Evolutionary conservation across 2,329 filamentous ascomycete species (phyloP).

Genomic region (Phyllosticta citriasiana): DNA sequence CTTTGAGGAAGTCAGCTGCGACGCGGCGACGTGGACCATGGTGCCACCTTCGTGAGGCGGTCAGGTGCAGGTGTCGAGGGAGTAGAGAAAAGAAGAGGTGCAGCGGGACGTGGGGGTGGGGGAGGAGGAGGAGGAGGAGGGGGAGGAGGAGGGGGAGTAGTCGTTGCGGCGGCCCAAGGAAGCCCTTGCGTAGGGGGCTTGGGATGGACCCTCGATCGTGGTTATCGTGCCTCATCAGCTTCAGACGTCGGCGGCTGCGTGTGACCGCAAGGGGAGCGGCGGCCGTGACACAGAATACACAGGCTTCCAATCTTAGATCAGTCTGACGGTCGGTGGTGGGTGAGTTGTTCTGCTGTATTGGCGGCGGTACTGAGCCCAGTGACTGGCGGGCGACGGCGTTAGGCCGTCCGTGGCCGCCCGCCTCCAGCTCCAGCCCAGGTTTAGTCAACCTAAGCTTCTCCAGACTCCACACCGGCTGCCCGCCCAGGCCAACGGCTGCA

Average conservation of each 20-base stretch:
- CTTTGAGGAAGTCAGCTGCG: conserved; percentile 71
- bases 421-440: not conserved
- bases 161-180: not conserved
- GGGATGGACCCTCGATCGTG: not conserved
- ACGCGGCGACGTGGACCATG: conserved; percentile 52
- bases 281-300: not conserved
- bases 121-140: not conserved
- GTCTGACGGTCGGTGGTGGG: not conserved
- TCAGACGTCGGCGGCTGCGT: not conserved
- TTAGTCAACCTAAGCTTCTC: not conserved
- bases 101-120: not conserved
- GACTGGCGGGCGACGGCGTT: not conserved
- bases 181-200: not conserved
- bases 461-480: not conserved
- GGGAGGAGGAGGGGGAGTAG: not conserved
- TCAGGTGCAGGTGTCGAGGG: no score
- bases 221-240: not conserved
- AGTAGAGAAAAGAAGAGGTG: not conserved
- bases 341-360: not conserved
- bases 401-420: not conserved
- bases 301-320: not conserved
- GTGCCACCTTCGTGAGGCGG: conserved; percentile 33
- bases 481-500: conserved; percentile 1
- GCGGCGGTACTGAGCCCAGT: no score
- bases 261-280: not conserved